Percentiles rank a stretch among this genome's conserved stretches.
These are phyloP conservation scores for Lecanicillium sp. DNA, from an alignment of 2,329 filamentous ascomycete species.

Conservation along the genomic window DNA sequence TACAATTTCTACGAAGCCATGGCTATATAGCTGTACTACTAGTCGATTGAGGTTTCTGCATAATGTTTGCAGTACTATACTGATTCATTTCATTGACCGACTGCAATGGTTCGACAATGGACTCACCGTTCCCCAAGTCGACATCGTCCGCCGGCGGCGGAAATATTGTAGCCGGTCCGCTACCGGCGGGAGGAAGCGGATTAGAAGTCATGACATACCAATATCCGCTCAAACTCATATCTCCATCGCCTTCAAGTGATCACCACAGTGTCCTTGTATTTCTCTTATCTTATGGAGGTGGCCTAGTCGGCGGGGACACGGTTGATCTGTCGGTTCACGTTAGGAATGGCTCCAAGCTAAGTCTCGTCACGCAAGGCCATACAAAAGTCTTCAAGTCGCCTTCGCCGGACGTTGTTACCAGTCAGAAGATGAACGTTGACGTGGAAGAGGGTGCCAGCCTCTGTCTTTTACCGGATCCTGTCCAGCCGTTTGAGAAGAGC, in stretches of 20 bases:
- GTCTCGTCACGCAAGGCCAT: constrained; percentile 64
- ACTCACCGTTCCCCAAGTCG: constrained; percentile 69
- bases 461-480: constrained; percentile 77
- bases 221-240: constrained; percentile 90
- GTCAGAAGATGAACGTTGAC: constrained; percentile 45
- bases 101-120: constrained; percentile 24
- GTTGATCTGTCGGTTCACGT: constrained; percentile 67
- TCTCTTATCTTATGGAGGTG: constrained; percentile 88
- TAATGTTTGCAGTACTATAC: too few relatives aligned
- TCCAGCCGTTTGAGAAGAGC: constrained; percentile 81
- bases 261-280: constrained; percentile 72
- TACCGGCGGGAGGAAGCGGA: constrained; percentile 63
- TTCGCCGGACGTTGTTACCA: constrained; percentile 43
- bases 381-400: constrained; percentile 92
- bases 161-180: constrained; percentile 61
- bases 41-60: too few relatives aligned
- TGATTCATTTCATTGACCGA: too few relatives aligned
- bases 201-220: constrained; percentile 75
- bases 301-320: constrained; percentile 79
- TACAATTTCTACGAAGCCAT: too few relatives aligned
- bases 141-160: constrained; percentile 71
- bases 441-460: constrained; percentile 45
- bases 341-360: constrained; percentile 55
- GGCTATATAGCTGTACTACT: too few relatives aligned
- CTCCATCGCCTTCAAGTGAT: constrained; percentile 58